Base-by-base conservation (phyloP, 176 grass and related monocot genomes). In the Carex littledalei region DNA sequence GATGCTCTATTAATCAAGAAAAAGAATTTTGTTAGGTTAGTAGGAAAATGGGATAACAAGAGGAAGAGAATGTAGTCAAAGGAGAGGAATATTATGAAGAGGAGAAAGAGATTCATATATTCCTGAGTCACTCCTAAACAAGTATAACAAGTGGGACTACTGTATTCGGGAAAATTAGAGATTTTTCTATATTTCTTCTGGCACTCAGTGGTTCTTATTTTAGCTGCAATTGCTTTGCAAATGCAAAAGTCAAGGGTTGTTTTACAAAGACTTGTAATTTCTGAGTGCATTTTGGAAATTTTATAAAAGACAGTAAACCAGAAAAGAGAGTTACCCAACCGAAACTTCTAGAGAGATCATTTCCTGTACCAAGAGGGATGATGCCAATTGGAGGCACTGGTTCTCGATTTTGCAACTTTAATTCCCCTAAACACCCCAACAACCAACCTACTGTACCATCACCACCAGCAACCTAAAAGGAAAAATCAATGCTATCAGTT, bases 341-440 rank as follows among this genome's bases (percentile, higher is more conserved):
- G 84, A 93, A 94, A 84, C 91, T 98, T 84, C 95, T 94, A 67
- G 92, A 93, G 65, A 98, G 92, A 89, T 98, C 92, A 91, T 98
- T 94, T 90, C 92, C 95, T 45, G 89, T 94, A 88, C 95, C 95
- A 83, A 98, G 95, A 63, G 95, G 95, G 81, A 98, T 94, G 52
- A 98, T 89, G 82, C 75, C 89, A 61, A 89, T 84, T 24, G 95
- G 92, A 73, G 92, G 92, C 73, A 98, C 88, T 54, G 92, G 89
- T 34, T 84, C 86, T 87, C 89, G 92, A 65, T 84, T 85, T 69
- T 93, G 82, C 81, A 90, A 69, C 53, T 91, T 93, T 84, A 93
- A 77, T 45, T 98, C 88, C 81, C 83, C 92, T 88, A 98, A 84
- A 71, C 89, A 90, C 76, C 89, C 90, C 85, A 98, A 81, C 79